Evolutionary conservation across 768 basidiomycete genomes (phyloP).

Genomic region (Pholiota conissans): DNA sequence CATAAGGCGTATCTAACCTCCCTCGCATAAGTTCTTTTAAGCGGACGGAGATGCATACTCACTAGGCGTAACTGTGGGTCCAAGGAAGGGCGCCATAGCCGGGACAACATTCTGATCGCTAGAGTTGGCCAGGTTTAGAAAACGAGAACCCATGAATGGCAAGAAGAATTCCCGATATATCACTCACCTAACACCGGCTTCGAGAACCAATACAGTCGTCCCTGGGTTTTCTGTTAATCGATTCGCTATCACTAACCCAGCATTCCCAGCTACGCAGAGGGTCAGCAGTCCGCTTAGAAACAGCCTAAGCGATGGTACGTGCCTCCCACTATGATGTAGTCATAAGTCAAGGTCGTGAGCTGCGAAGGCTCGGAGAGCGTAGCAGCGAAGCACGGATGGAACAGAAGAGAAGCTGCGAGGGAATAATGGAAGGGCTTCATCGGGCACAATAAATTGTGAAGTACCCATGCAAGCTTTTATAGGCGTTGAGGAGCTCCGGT

Average conservation of each 20-base stretch:
- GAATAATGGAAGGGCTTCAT: neutral
- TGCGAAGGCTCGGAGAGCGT: constrained; percentile 5
- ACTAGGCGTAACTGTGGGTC: constrained; percentile 17
- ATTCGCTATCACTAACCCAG: constrained; percentile 9
- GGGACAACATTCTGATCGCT: constrained; percentile 17
- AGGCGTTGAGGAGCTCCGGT: neutral
- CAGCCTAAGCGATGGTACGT: neutral
- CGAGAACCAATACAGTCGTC: constrained; percentile 10
- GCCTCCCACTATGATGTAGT: constrained; percentile 13
- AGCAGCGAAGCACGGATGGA: neutral
- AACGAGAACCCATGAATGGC: neutral
- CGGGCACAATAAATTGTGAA: neutral
- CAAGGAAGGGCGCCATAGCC: constrained; percentile 16
- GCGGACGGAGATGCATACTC: neutral
- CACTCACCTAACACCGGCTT: constrained; percentile 11
- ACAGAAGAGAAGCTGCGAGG: neutral
- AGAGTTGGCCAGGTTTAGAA: neutral
- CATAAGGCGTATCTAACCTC: neutral
- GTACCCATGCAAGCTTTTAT: neutral
- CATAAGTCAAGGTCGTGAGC: constrained; percentile 3
- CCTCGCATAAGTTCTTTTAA: no score
- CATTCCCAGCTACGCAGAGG: constrained; percentile 5
- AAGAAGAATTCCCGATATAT: neutral
- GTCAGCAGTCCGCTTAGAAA: neutral
- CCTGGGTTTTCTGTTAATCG: constrained; percentile 8